phyloP scores from a whole-genome alignment of 1,139 yeast species.

The Schizosaccharomyces versatilis region DNA sequence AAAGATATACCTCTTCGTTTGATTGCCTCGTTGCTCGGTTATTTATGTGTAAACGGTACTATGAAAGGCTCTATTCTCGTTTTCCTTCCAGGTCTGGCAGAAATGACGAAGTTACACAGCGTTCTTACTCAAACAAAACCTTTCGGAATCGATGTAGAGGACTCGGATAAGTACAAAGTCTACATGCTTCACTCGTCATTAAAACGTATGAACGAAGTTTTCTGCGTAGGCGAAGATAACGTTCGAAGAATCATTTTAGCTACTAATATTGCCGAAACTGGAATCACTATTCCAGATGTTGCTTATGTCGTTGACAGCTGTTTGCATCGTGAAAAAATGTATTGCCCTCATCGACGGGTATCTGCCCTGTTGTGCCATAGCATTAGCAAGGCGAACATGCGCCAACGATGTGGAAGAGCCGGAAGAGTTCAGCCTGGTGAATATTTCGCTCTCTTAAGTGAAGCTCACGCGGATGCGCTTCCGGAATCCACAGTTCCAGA shows the following conservation, averaged over 20 bases:
- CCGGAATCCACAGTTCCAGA: slow-evolving; percentile 52
- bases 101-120: slow-evolving; percentile 48
- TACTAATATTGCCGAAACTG: slow-evolving; percentile 55
- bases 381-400: slow-evolving; percentile 57
- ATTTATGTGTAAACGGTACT: slow-evolving; percentile 15
- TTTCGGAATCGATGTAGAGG: slow-evolving; percentile 15
- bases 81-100: slow-evolving; percentile 66
- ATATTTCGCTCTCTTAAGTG: slow-evolving; percentile 47
- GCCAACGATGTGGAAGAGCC: slow-evolving; percentile 70
- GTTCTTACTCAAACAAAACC: slow-evolving; percentile 34
- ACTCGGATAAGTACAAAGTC: slow-evolving; percentile 27
- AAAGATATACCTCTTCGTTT: slow-evolving; percentile 6
- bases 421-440: slow-evolving; percentile 52
- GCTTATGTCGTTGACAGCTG: slow-evolving; percentile 64
- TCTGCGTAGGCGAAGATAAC: slow-evolving; percentile 27
- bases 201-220: slow-evolving; percentile 43
- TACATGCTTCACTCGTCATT: slow-evolving; percentile 61
- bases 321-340: slow-evolving; percentile 41
- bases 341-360: slow-evolving; percentile 35
- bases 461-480: slow-evolving; percentile 28
- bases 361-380: slow-evolving; percentile 47
- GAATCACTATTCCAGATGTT: slow-evolving; percentile 65
- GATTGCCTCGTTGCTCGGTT: slow-evolving; percentile 5
- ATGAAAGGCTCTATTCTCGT: slow-evolving; percentile 28
- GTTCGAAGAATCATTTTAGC: slow-evolving; percentile 50